Conservation (phyloP, 2,329 filamentous ascomycete species). For the Botryotinia globosa region DNA sequence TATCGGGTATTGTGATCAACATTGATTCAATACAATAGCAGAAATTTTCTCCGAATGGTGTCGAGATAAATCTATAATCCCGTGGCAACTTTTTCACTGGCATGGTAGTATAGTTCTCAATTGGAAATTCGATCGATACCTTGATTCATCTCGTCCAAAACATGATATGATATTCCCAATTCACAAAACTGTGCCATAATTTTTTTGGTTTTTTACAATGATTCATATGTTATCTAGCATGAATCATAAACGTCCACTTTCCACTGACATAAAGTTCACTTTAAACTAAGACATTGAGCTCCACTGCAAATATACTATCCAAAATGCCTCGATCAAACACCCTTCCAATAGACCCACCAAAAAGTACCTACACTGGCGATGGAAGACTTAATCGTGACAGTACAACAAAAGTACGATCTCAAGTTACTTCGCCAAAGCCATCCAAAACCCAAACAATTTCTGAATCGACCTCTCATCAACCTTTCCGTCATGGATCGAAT, state of each 20-base stretch:
- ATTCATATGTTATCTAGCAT: neutral
- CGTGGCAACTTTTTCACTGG: neutral
- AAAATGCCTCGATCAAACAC: constrained; percentile 26
- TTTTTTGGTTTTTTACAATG: neutral
- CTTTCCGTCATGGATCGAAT: neutral
- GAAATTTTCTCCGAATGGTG: neutral
- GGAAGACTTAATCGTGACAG: constrained; percentile 2
- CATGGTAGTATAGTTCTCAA: neutral
- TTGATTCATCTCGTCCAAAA: neutral
- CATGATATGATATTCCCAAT: neutral
- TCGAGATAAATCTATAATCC: neutral
- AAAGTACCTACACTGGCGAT: constrained; percentile 21
- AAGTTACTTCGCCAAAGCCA: neutral
- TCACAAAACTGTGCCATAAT: neutral
- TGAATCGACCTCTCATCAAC: neutral
- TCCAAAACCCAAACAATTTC: neutral
- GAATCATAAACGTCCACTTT: neutral
- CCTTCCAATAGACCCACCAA: constrained; percentile 21
- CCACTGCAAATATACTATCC: neutral
- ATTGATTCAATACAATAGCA: neutral
- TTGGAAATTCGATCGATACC: neutral
- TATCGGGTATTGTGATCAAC: neutral
- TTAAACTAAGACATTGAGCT: neutral
- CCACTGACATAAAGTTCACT: neutral
- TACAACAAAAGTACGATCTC: neutral